Evolutionary conservation across 2,329 filamentous ascomycete genomes (phyloP).

Genomic region (Colletotrichum sp.): DNA sequence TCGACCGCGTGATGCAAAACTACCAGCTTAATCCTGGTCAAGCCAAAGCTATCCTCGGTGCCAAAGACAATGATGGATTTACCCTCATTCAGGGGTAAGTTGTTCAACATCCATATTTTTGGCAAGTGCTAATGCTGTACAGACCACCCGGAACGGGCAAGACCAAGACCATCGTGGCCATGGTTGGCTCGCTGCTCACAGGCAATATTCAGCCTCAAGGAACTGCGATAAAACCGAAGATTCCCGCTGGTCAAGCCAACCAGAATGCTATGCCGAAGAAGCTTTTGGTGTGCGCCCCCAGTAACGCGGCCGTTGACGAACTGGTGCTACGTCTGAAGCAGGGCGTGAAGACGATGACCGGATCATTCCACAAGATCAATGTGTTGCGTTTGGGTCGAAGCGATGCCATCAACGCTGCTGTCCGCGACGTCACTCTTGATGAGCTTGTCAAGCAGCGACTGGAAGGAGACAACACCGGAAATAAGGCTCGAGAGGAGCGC

Average conservation of each 20-base stretch:
- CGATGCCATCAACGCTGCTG: conserved; percentile 89
- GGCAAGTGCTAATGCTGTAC: conserved; percentile 32
- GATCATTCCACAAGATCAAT: conserved; percentile 76
- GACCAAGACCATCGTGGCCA: conserved; percentile 96
- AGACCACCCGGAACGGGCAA: conserved; percentile 96
- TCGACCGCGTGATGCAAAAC: conserved; percentile 72
- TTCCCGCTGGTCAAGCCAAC: conserved; percentile 33
- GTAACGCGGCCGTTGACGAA: conserved; percentile 97
- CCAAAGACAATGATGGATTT: conserved; percentile 94
- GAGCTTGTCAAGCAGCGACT: conserved; percentile 83
- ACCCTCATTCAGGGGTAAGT: conserved; percentile 88
- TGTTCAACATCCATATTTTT: conserved; percentile 2
- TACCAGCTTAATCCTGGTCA: conserved; percentile 90
- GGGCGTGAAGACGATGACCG: conserved; percentile 80
- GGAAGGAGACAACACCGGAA: conserved; percentile 62
- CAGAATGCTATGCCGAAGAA: conserved; percentile 69
- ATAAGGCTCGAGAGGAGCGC: conserved; percentile 59
- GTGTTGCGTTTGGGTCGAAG: conserved; percentile 89
- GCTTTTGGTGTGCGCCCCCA: conserved; percentile 94
- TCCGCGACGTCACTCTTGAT: conserved; percentile 91
- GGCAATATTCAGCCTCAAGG: conserved; percentile 50
- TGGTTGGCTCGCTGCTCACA: conserved; percentile 86
- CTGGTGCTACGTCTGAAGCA: conserved; percentile 90
- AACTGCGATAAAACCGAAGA: conserved; percentile 36
- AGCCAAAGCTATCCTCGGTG: conserved; percentile 88